Base-by-base conservation (phyloP, 2,329 filamentous ascomycete species). In the Fusarium burgessii region DNA sequence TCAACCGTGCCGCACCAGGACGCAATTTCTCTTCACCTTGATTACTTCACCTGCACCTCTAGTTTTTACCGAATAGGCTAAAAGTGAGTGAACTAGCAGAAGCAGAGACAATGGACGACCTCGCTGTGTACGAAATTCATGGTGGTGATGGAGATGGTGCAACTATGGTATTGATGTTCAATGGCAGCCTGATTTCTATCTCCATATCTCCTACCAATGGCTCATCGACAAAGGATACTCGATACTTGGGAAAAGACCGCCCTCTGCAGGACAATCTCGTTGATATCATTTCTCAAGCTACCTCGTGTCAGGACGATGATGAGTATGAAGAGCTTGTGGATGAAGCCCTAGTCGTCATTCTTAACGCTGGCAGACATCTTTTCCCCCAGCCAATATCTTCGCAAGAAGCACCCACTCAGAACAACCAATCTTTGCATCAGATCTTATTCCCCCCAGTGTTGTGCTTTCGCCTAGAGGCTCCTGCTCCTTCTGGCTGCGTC, bases 351-450 rank as follows among this genome's bases (percentile, higher is more conserved):
- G 1, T 2, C 2, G 4, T 15, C 3, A 32, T 62, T 25, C 52
- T 59, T 2, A 35, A 42, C 2, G 13, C 13, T 4, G 58, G 58
- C n/a, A 36, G 23, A 11, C n/a, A 18, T 17, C 23, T 59, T 36
- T 62, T 62, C 5, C 1, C 0, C 2, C 7, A 20, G 1, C 5
- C 14, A 3, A 42, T 17, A 25, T 20, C 18, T 7, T 5, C 29
- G 1, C 49, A 33, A 11, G 15, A 5, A 0, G 3, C 3, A 25
- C 3, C 1, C 0, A 1, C 3, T 0, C 20, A 8, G 0, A 4
- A 14, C 0, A 15, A 6, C 8, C 9, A 20, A 11, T 29, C 14
- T 17, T 23, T 58, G 0, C 3, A 36, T 25, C 15, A 12, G 8
- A 11, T 25, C 2, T 5, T 62, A 3, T 62, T 62, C 1, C 58